Evolutionary conservation across 495 filamentous ascomycete genomes (phyloP).

Genomic region (Sporormia fimetaria): DNA sequence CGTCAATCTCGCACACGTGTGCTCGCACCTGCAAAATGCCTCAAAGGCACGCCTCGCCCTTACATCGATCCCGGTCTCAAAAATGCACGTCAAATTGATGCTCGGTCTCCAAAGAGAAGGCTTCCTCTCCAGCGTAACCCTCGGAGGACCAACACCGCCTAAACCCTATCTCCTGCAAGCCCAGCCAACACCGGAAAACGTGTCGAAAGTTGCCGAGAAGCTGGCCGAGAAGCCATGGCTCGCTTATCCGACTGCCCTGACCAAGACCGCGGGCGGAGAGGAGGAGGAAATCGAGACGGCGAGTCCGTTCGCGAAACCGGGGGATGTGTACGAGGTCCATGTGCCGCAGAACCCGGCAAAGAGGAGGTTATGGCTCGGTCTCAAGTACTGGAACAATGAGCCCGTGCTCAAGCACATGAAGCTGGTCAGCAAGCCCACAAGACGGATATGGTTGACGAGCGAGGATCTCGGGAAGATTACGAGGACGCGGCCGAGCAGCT

Average conservation of each 20-base stretch:
- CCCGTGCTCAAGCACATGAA: conserved; percentile 65
- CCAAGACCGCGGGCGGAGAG: background rate
- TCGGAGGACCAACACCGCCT: conserved; percentile 46
- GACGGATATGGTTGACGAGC: conserved; percentile 53
- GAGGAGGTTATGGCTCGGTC: conserved; percentile 74
- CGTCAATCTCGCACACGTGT: conserved; percentile 64
- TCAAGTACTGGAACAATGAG: conserved; percentile 87
- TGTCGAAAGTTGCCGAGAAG: conserved; percentile 6
- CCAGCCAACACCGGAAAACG: background rate
- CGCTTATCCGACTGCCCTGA: conserved; percentile 9
- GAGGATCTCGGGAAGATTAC: conserved; percentile 49
- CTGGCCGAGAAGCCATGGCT: conserved; percentile 14
- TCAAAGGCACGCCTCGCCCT: conserved; percentile 73
- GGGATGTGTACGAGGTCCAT: conserved; percentile 24
- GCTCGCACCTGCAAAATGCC: conserved; percentile 91
- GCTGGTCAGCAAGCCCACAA: conserved; percentile 66
- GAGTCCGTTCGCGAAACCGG: too few species aligned
- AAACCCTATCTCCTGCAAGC: conserved; percentile 16
- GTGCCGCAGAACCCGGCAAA: conserved; percentile 55
- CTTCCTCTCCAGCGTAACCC: conserved; percentile 70
- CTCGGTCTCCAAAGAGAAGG: conserved; percentile 72
- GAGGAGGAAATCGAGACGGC: background rate
- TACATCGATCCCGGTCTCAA: conserved; percentile 73
- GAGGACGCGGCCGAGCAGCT: conserved; percentile 51
- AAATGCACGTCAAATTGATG: conserved; percentile 64